Evolutionary conservation across 176 grass and related monocot genomes (phyloP).

Genomic region (Oryza glaberrima): DNA sequence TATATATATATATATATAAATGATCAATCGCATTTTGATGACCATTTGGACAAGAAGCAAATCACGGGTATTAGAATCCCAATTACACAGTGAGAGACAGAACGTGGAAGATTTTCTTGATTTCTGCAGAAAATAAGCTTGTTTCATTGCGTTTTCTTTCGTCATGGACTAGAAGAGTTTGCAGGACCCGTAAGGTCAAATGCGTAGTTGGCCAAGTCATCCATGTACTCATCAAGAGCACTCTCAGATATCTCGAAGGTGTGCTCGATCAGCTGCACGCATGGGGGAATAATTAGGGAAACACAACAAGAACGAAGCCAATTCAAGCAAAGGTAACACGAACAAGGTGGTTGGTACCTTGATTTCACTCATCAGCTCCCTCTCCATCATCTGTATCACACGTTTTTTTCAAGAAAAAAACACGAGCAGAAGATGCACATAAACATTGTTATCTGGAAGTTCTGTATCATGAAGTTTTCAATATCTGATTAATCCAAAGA

Average conservation of each 20-base stretch:
- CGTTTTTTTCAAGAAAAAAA: neutral
- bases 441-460: neutral
- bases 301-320: too few species aligned
- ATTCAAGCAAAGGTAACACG: neutral
- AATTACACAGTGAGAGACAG: too few species aligned
- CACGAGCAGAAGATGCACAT: neutral
- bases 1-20: too few species aligned
- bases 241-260: neutral
- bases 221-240: neutral
- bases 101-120: neutral
- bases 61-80: too few species aligned
- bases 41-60: neutral
- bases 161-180: neutral
- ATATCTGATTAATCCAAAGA: neutral
- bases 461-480: neutral
- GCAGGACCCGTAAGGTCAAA: neutral
- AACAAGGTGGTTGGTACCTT: neutral
- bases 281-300: neutral
- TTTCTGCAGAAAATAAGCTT: neutral
- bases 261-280: neutral
- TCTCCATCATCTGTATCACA: slow-evolving; percentile 41
- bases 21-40: neutral
- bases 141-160: neutral
- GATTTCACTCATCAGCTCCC: slow-evolving; percentile 37
- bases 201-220: neutral